Evolutionary conservation across 495 filamentous ascomycete genomes (phyloP).

Genomic region (Penicillium manginii): DNA sequence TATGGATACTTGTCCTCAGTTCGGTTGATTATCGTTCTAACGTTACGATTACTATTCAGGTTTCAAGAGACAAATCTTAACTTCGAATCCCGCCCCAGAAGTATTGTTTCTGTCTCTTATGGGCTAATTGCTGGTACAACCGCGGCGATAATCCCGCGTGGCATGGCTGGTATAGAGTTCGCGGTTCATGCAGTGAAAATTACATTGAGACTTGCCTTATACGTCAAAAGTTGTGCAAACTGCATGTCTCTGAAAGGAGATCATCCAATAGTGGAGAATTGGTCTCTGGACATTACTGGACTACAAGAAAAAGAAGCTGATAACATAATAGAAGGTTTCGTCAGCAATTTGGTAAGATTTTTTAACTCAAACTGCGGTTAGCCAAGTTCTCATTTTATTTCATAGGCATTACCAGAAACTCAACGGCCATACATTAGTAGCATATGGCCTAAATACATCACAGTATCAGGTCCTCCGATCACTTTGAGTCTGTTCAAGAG

Average conservation of each 20-base stretch:
- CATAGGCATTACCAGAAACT: background rate
- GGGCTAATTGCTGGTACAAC: background rate
- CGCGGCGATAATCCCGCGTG: background rate
- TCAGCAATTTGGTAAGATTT: background rate
- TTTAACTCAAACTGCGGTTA: background rate
- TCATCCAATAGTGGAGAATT: background rate
- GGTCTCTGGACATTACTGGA: background rate
- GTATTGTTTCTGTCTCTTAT: background rate
- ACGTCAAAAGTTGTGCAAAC: background rate
- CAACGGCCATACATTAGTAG: background rate
- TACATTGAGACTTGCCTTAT: background rate
- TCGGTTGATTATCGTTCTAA: too few species aligned
- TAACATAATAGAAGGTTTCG: background rate
- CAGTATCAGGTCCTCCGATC: background rate
- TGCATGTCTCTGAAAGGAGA: background rate
- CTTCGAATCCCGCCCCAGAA: background rate
- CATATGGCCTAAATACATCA: background rate
- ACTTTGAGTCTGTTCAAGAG: background rate
- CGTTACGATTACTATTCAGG: background rate
- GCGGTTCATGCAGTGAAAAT: slow-evolving; percentile 2
- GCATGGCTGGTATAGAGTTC: background rate
- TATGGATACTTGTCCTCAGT: background rate
- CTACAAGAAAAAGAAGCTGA: background rate
- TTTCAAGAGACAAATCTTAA: background rate
- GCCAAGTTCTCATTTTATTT: background rate